These are phyloP conservation scores for Holtermanniella nyarrowii DNA, from an alignment of 768 basidiomycete species.

Conservation along the genomic window DNA sequence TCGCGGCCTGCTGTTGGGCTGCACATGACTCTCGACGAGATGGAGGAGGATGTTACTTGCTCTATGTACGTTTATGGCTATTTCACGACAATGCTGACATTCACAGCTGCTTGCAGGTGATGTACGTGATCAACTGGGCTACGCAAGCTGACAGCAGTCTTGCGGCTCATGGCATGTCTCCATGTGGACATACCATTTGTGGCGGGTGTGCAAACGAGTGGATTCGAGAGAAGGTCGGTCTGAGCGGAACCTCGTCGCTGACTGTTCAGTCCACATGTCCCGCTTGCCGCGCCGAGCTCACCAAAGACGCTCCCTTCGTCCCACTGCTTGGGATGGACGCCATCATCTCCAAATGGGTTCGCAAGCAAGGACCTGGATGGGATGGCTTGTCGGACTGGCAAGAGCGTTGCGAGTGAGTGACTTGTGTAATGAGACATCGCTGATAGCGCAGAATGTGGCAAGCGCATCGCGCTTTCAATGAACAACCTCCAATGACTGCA, in stretches of 20 bases:
- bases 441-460: not conserved
- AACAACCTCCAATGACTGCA: not conserved
- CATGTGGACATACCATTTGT: not conserved
- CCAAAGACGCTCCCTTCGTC: not conserved
- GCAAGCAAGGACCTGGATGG: not conserved
- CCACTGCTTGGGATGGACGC: not conserved
- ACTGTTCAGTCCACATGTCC: not conserved
- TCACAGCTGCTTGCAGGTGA: not conserved
- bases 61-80: not conserved
- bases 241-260: not conserved
- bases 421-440: not conserved
- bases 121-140: not conserved
- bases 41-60: not conserved
- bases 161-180: not conserved
- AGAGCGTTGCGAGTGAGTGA: not conserved
- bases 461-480: not conserved
- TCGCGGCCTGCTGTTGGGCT: not conserved
- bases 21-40: not conserved
- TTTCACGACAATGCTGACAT: not conserved
- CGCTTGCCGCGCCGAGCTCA: not conserved
- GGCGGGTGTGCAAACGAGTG: not conserved
- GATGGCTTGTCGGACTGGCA: not conserved
- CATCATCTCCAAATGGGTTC: not conserved
- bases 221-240: not conserved
- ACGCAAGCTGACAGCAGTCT: not conserved